These are phyloP conservation scores for Trametes versicolor DNA, from an alignment of 1,284 basidiomycete genomes.

Conservation along the genomic window DNA sequence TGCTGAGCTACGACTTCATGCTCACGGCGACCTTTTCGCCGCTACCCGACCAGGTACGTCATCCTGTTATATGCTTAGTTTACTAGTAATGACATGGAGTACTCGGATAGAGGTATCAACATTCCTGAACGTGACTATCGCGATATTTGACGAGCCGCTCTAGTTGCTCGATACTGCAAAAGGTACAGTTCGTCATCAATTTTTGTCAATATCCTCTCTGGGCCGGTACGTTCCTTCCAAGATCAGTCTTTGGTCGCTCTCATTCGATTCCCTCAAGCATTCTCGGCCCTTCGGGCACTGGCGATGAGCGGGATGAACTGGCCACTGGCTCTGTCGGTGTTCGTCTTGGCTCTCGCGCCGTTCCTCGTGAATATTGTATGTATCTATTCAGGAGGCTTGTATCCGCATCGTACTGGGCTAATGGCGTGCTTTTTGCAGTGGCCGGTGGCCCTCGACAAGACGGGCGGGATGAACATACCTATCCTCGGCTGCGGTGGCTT, in stretches of 20 bases:
- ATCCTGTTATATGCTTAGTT: neutral
- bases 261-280: neutral
- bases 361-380: neutral
- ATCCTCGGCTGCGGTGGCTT: neutral
- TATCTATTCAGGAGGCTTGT: no score
- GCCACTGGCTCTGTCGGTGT: neutral
- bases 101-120: neutral
- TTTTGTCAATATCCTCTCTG: neutral
- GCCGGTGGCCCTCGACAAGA: neutral
- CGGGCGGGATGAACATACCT: neutral
- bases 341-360: neutral
- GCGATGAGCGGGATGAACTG: conserved; percentile 8
- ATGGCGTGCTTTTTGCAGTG: neutral
- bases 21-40: neutral
- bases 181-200: neutral
- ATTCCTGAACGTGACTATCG: neutral
- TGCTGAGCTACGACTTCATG: neutral
- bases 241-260: neutral
- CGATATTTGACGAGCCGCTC: neutral
- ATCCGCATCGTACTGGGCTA: no score
- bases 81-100: no score
- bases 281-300: neutral
- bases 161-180: neutral
- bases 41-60: conserved; percentile 1
- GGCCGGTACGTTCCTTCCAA: neutral